Base-by-base conservation (phyloP, 768 basidiomycete genomes). In the Termitomyces sp. region DNA sequence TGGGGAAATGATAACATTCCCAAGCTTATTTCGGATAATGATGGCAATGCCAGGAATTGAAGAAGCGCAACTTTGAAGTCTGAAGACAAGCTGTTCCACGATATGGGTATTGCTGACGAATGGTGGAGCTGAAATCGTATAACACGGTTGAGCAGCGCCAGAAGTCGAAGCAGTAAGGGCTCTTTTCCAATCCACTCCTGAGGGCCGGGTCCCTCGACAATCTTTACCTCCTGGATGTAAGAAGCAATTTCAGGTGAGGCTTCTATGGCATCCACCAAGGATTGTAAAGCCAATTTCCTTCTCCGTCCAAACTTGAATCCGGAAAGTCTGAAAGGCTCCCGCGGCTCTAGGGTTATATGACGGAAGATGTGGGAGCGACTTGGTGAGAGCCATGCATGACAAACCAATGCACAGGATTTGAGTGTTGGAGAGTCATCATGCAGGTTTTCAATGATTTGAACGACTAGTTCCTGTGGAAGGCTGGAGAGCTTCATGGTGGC, bases 401-500 rank as follows among this genome's bases (percentile, higher is more conserved):
- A 66, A 43, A 68, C 68, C n/a, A 68, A 60, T 0, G 66, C 66
- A 30, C 68, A 71, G 10, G 44, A 45, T 24, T 58, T 59, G 8
- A 70, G 60, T 9, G 61, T 48, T 6, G 55, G 30, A 14, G 24
- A 51, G 48, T 70, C 63, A 35, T 56, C 59, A 46, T 66, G 64
- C 30, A 65, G 59, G 32, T 66, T 60, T 55, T 64, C 65, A 21
- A 68, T 60, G 52, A 66, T 55, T 42, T 57, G 53, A 57, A 70
- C 65, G 45, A 67, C 59, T 32, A 71, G 61, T 53, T 70, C 70
- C 51, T 66, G 68, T 1, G 68, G 71, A 4, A 71, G 54, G 2
- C 28, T 47, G 28, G 32, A 17, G 19, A 48, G 30, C 17, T 24
- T 10, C 57, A 52, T 58, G 24, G 40, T 34, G 26, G 22, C 11